A percentile compares a stretch with the other conserved stretches of the same genome.
Evolutionary conservation across 345 rosid genomes (phyloP).

Genomic region (Chamaenerion angustifolium): DNA sequence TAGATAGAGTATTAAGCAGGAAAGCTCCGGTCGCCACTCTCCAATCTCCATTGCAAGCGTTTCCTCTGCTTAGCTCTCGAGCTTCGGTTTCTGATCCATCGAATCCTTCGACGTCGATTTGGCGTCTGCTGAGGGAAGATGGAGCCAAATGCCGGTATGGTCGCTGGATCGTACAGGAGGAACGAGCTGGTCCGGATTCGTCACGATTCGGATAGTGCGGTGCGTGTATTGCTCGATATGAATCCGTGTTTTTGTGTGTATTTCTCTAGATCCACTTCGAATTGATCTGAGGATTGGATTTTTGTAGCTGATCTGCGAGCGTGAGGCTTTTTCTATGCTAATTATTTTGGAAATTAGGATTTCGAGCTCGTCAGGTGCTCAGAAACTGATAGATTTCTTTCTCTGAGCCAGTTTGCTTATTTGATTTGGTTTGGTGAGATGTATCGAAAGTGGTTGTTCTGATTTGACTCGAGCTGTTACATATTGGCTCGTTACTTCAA

Average conservation of each 20-base stretch:
- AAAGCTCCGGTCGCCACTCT: too few species aligned
- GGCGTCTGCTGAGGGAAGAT: constrained; percentile 11
- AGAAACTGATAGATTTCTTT: too few species aligned
- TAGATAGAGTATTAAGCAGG: too few species aligned
- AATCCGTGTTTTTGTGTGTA: background rate
- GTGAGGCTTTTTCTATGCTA: background rate
- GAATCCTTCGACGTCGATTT: background rate
- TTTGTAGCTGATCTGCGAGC: background rate
- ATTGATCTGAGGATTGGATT: background rate
- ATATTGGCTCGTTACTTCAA: too few species aligned
- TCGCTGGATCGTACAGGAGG: constrained; percentile 93
- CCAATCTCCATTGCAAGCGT: too few species aligned
- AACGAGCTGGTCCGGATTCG: constrained; percentile 92
- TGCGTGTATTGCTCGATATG: background rate
- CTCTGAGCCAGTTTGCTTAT: too few species aligned
- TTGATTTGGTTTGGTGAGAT: too few species aligned
- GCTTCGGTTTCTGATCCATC: background rate
- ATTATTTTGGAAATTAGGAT: too few species aligned
- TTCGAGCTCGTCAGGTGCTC: too few species aligned
- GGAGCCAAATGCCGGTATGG: constrained; percentile 97
- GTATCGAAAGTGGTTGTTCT: too few species aligned
- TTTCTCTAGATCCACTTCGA: background rate
- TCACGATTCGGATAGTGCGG: constrained; percentile 45
- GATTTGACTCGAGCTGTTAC: too few species aligned
- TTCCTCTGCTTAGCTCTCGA: background rate